Conservation (phyloP, 495 filamentous ascomycete genomes). For the Xylaria longipes region DNA sequence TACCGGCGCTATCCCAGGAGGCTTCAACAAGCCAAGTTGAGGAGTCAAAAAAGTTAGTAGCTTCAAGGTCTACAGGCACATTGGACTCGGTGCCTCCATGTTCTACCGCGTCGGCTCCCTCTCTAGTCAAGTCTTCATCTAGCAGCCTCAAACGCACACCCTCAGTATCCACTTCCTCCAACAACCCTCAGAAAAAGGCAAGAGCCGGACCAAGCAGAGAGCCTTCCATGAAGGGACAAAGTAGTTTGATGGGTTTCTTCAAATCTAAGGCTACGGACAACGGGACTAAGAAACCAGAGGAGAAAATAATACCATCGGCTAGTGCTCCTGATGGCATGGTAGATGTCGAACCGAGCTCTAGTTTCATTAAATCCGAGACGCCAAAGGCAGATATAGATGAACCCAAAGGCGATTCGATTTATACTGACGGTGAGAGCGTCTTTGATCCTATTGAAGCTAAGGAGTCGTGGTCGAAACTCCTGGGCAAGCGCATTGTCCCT, state of each 20-base stretch:
- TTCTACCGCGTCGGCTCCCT: conserved; percentile 16
- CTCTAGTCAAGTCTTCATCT: conserved; percentile 33
- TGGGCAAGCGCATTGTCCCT: conserved; percentile 75
- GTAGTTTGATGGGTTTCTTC: conserved; percentile 85
- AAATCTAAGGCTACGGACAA: conserved; percentile 57
- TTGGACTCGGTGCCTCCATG: conserved; percentile 29
- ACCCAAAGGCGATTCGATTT: background rate
- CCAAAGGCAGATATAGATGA: conserved; percentile 10
- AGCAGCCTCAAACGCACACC: conserved; percentile 42
- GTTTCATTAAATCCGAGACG: background rate
- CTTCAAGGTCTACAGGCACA: conserved; percentile 15
- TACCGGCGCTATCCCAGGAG: conserved; percentile 27
- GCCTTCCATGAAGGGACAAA: conserved; percentile 63
- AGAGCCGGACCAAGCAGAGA: conserved; percentile 44
- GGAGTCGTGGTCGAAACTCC: conserved; percentile 85
- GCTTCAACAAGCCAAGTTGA: conserved; percentile 23
- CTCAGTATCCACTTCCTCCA: conserved; percentile 33
- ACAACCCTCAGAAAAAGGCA: conserved; percentile 49
- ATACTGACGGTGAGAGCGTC: conserved; percentile 42
- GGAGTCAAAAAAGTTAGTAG: background rate
- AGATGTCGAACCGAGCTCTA: conserved; percentile 21
- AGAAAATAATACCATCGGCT: conserved; percentile 13
- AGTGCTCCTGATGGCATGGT: conserved; percentile 26
- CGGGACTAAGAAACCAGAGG: conserved; percentile 1
- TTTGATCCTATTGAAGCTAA: conserved; percentile 77